Base-by-base conservation (phyloP, 176 grass and related monocot genomes). In the Bothriochloa decipiens region DNA sequence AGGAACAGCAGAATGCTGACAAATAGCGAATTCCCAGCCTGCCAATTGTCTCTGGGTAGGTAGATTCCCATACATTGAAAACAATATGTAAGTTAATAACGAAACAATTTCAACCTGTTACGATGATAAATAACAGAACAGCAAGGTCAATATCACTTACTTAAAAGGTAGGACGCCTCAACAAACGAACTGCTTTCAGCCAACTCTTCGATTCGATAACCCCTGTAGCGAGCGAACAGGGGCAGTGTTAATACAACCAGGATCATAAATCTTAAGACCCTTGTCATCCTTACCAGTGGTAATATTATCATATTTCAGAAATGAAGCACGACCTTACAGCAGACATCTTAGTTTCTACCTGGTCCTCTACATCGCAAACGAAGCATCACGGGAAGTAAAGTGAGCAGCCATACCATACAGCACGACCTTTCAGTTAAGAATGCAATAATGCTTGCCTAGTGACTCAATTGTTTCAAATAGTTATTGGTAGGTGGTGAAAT, bases 171-270 rank as follows among this genome's bases (percentile, higher is more conserved):
- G 4, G 96, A 91, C 58, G 96, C 93, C 70, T 99, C 96, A 72
- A 96, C 76, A 78, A 94, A 96, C 1, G 96, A 86, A 68, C 96
- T 99, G 64, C 76, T 91, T 70, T 99, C 96, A 86, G 96, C 93
- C 41, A 99, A 71, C 82, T 96, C 96, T 80, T 99, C 96, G 65
- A 99, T 99, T 42, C 93, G 93, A 83, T 99, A 99, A 3, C 96
- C 96, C 88, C 96, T 93, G 63, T 98, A 99, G 25, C 96, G 91
- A 99, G 16, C 81, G 85, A 39, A 99, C 96, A 1, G 96, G 96
- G 40, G 96, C 91, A 2, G 96, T 99, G 68, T 96, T 99, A 39
- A 99, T 89, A 81, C 96, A 99, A 33, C 96, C 96, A 47, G 96
- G 96, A 87, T 99, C 96, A 14, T 96, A 99, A 64, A 90, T 77